Conservation (phyloP, 2,329 filamentous ascomycete genomes). For the Cadophora luteo-olivacea region DNA sequence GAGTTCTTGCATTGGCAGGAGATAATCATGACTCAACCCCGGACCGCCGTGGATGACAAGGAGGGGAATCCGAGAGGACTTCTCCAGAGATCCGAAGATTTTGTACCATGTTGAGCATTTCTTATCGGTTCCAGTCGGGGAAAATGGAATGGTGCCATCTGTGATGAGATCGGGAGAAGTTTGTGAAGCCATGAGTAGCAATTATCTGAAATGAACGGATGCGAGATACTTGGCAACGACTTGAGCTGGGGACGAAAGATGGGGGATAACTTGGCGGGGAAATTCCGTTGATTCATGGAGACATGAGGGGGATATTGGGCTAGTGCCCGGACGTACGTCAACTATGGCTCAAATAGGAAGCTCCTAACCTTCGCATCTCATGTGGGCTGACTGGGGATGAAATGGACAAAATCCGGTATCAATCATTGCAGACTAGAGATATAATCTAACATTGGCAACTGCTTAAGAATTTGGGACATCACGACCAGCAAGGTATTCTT, state of each 20-base stretch:
- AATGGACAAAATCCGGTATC: too few relatives aligned
- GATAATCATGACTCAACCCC: constrained; percentile 52
- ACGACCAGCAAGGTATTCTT: too few relatives aligned
- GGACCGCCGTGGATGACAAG: constrained; percentile 55
- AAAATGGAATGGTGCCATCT: neutral
- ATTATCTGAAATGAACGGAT: neutral
- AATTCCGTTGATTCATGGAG: neutral
- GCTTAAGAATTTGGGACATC: too few relatives aligned
- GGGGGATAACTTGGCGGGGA: neutral
- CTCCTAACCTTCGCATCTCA: neutral
- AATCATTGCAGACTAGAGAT: too few relatives aligned
- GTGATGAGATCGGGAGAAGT: neutral
- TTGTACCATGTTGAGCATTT: constrained; percentile 49
- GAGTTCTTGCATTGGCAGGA: constrained; percentile 34
- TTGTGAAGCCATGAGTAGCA: neutral
- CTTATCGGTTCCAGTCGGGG: constrained; percentile 41
- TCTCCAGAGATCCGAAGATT: constrained; percentile 45
- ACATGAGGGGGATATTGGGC: neutral
- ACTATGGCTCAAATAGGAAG: constrained; percentile 4
- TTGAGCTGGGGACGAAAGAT: neutral
- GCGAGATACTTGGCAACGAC: neutral
- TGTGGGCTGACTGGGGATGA: too few relatives aligned
- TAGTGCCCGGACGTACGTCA: neutral
- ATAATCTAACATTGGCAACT: too few relatives aligned
- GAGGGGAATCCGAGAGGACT: neutral